phyloP scores from a whole-genome alignment of 768 basidiomycete genomes.

The Pleurotus tuoliensis region DNA sequence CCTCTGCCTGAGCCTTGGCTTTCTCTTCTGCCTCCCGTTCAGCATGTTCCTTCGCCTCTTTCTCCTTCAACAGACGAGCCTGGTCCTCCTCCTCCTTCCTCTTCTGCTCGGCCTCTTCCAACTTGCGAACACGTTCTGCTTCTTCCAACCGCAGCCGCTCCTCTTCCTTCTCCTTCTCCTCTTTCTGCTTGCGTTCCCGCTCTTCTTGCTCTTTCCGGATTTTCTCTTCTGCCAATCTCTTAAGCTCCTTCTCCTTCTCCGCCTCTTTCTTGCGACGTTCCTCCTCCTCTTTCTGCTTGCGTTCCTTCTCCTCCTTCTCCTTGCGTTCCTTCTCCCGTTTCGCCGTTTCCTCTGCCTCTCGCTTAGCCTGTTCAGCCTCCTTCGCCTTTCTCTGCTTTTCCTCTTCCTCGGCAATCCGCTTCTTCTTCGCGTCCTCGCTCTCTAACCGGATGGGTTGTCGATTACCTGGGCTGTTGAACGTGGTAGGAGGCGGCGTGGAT shows the following conservation, averaged over 20 bases:
- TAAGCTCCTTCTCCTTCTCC: constrained; percentile 36
- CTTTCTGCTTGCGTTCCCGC: constrained; percentile 36
- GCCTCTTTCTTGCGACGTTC: constrained; percentile 41
- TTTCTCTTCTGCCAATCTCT: constrained; percentile 33
- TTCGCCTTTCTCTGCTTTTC: constrained; percentile 28
- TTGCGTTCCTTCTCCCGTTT: constrained; percentile 34
- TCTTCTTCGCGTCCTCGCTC: constrained; percentile 48
- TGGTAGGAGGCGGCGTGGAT: constrained; percentile 18
- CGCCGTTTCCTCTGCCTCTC: constrained; percentile 26
- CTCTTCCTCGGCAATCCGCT: constrained; percentile 42
- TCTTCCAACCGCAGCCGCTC: constrained; percentile 33
- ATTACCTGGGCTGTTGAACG: constrained; percentile 28
- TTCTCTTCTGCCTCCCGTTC: constrained; percentile 41
- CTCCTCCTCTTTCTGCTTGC: constrained; percentile 31
- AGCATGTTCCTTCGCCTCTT: constrained; percentile 44
- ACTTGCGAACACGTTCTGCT: constrained; percentile 25
- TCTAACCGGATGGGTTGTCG: constrained; percentile 58
- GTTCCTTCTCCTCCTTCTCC: constrained; percentile 31
- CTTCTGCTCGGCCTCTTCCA: constrained; percentile 28
- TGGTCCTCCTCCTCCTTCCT: constrained; percentile 21
- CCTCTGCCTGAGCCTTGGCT: constrained; percentile 30
- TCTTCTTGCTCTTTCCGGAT: constrained; percentile 41
- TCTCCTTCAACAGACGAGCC: constrained; percentile 46
- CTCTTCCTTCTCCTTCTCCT: constrained; percentile 29
- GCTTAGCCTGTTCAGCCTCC: constrained; percentile 22